These are phyloP conservation scores for Agaricus bisporus DNA, from an alignment of 768 basidiomycete species.

Conservation along the genomic window DNA sequence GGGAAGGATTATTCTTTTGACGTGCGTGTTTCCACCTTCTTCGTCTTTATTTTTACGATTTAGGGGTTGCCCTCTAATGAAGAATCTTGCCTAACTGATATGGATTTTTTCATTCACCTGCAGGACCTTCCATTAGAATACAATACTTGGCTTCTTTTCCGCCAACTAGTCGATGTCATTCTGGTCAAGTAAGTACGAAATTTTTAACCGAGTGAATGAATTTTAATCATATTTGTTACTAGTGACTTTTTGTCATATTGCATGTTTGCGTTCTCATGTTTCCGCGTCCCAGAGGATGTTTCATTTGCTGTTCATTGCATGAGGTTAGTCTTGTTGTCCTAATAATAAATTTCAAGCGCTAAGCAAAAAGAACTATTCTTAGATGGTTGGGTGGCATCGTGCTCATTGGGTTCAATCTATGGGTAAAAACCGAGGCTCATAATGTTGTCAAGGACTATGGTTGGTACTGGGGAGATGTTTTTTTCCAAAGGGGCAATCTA, in stretches of 20 bases:
- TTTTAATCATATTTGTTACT: constrained; percentile 6
- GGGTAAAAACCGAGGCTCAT: constrained; percentile 98
- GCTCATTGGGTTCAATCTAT: constrained; percentile 91
- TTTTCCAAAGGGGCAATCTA: constrained; percentile 88
- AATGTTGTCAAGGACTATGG: constrained; percentile 97
- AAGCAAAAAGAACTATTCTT: not conserved
- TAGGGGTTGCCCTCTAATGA: constrained; percentile 2
- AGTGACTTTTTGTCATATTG: constrained; percentile 95
- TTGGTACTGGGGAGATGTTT: constrained; percentile 95
- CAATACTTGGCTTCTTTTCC: constrained; percentile 94
- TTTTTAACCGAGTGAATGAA: not conserved
- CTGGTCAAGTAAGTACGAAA: constrained; percentile 73
- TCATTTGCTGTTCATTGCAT: constrained; percentile 69
- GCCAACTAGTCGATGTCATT: constrained; percentile 94
- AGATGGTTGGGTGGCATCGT: constrained; percentile 87
- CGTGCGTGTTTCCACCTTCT: constrained; percentile 36
- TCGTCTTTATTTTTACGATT: constrained; percentile 1
- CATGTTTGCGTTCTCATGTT: constrained; percentile 92
- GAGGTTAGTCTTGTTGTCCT: constrained; percentile 38
- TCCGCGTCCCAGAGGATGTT: constrained; percentile 77
- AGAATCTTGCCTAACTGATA: not conserved
- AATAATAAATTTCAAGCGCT: no score
- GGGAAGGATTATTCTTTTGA: constrained; percentile 92
- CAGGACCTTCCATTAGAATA: constrained; percentile 90
- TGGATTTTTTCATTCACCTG: not conserved